Percentiles rank a stretch among this genome's conserved stretches.
phyloP scores from a whole-genome alignment of 768 basidiomycete genomes.

The Boletus rufocinnamomeus region DNA sequence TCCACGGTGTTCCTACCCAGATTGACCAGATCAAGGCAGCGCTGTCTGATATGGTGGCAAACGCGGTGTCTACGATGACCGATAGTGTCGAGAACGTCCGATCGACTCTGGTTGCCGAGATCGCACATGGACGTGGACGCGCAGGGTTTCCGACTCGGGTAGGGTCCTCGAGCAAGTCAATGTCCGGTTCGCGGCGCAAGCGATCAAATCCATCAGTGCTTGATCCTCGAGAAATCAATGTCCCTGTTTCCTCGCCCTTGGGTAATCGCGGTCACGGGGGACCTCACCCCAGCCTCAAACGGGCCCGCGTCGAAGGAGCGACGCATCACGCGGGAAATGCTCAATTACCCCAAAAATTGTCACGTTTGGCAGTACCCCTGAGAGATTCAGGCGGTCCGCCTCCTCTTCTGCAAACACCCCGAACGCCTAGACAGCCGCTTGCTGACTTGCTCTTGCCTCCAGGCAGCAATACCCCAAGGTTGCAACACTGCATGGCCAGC shows the following conservation, averaged over 20 bases:
- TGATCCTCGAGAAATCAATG: neutral
- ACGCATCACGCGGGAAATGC: neutral
- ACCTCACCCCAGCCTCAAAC: constrained; percentile 9
- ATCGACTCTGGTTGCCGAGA: constrained; percentile 12
- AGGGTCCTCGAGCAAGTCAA: constrained; percentile 1
- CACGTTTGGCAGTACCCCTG: constrained; percentile 11
- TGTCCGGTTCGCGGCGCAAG: constrained; percentile 3
- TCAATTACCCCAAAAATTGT: constrained; percentile 10
- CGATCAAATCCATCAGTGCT: neutral
- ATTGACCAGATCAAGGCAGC: constrained; percentile 37
- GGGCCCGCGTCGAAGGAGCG: constrained; percentile 16
- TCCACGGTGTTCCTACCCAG: constrained; percentile 61
- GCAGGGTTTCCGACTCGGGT: constrained; percentile 6
- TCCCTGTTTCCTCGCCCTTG: constrained; percentile 15
- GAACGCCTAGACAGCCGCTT: constrained; percentile 23
- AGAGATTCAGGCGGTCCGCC: neutral
- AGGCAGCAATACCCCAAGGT: neutral
- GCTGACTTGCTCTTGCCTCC: constrained; percentile 16
- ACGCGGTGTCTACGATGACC: constrained; percentile 21
- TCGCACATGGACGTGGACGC: neutral
- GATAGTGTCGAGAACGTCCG: constrained; percentile 16
- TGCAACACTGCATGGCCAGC: neutral
- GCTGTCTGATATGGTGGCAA: constrained; percentile 21
- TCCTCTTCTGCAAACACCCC: constrained; percentile 8
- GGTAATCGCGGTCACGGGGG: constrained; percentile 1